Base-by-base conservation (phyloP, 2,329 filamentous ascomycete species). In the Paecilomyces niveus region DNA sequence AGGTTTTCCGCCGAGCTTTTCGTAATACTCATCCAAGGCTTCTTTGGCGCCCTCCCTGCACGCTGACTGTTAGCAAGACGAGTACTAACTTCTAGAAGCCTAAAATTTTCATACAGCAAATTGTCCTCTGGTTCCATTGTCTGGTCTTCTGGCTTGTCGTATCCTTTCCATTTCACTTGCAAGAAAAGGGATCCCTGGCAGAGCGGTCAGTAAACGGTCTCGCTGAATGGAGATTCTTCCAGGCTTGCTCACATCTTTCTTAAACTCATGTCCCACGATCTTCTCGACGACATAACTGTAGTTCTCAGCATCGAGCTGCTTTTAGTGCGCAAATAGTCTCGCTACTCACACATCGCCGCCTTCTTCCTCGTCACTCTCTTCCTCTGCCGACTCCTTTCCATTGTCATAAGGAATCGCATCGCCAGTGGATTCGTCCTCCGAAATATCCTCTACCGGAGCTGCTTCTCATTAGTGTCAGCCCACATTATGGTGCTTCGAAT, bases 121-220 rank as follows among this genome's bases (percentile, higher is more conserved):
- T 77, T 75, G 6, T 74, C 72, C 63, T 80, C 77, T 1, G 77
- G 76, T 59, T 81, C 78, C 65, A 73, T 66, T 2, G 78, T 81
- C 56, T 72, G 69, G 53, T 81, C 77, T n/a, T 66, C 62, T 1
- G 71, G 69, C 5, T 75, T 65, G 1, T 76, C 70, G 56, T 78
- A 81, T 4, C 76, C 77, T 61, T 75, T 74, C 78, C 78, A 81
- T 63, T 80, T 80, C 31, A 80, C 76, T 7, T 70, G 62, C 21
- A 78, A 71, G 35, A 72, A 59, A 24, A 80, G 65, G 18, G 65
- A 65, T 22, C 22, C 22, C 75, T 78, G 50, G 50, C 56, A 11
- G 56, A 15, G 57, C 55, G n/a, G 55, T 68, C 56, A 72, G 65
- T 58, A 18, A 62, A 45, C 15, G 29, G 45, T 24, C 35, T 63